Percentiles rank a stretch among this genome's conserved stretches.
Conservation (phyloP, 2,329 filamentous ascomycete species). For the Paecilomyces sp. region DNA sequence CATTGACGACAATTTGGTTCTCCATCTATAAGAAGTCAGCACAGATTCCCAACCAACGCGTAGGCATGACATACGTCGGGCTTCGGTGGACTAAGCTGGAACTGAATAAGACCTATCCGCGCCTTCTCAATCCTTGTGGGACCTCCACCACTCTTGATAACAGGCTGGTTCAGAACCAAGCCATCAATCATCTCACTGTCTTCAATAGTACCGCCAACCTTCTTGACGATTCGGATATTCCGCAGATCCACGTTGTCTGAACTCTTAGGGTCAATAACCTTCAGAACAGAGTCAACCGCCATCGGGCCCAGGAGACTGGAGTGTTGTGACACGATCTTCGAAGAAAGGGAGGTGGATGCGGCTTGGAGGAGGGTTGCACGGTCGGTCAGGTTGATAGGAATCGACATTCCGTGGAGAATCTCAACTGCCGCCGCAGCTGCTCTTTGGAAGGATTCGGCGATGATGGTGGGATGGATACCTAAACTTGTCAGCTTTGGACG, state of each 20-base stretch:
- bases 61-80: slow-evolving; percentile 63
- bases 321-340: slow-evolving; percentile 97
- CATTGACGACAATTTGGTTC: slow-evolving; percentile 98
- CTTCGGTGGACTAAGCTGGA: slow-evolving; percentile 96
- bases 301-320: slow-evolving; percentile 92
- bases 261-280: slow-evolving; percentile 91
- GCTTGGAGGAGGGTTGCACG: slow-evolving; percentile 88
- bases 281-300: slow-evolving; percentile 93
- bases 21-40: slow-evolving; percentile 64
- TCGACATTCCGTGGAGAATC: slow-evolving; percentile 90
- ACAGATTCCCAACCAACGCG: background rate
- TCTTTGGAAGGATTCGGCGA: slow-evolving; percentile 95
- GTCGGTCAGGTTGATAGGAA: slow-evolving; percentile 82
- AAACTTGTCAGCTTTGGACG: background rate
- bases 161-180: slow-evolving; percentile 82
- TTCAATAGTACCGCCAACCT: slow-evolving; percentile 95
- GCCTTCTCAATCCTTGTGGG: slow-evolving; percentile 95
- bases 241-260: slow-evolving; percentile 94
- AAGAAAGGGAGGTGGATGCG: slow-evolving; percentile 92
- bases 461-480: slow-evolving; percentile 90
- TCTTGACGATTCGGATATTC: slow-evolving; percentile 96
- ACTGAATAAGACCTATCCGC: slow-evolving; percentile 92
- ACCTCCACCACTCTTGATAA: slow-evolving; percentile 88
- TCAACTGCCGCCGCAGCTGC: slow-evolving; percentile 83
- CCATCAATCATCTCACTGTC: slow-evolving; percentile 97